Base-by-base conservation (phyloP, 306 rosid species). In the Corylus americana region DNA sequence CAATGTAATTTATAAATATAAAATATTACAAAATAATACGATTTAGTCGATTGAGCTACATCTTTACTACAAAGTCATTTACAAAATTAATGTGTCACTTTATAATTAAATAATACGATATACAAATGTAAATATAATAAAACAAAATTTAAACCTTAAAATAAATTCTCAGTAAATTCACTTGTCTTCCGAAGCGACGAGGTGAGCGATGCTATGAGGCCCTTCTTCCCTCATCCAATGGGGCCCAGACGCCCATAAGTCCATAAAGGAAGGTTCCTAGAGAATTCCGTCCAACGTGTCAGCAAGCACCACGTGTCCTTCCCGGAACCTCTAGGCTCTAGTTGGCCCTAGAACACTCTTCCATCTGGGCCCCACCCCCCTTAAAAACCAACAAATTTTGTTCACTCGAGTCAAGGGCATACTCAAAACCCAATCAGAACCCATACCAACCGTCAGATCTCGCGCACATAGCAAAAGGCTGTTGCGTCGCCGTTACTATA, bases 261-360 rank as follows among this genome's bases (percentile, higher is more conserved):
- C 37, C 16, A 59, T 3, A 11, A 22, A 71, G 68, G 75, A 73
- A 75, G 48, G 29, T 82, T 77, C 78, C 54, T 49, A 0, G 25
- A 4, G 35, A 77, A 51, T 39, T 75, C 22, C 54, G 55, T 10
- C 55, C 8, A 12, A 27, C 55, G 6, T 37, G 37, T 55, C 37
- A 86, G 64, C 8, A 45, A 29, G 3, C 17, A 78, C 77, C 90
- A 83, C 86, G 91, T 86, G 90, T 77, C 80, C 82, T 59, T 84
- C 82, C 29, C 8, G 85, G 82, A 82, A 77, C 58, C 73, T 82
- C 88, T 66, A 74, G 77, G 54, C 73, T 82, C 88, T 66, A 74
- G 77, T 64, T 27, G 51, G 18, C n/a, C 11, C 92, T 74, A 76
- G 85, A 88, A 14, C 77, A 77, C 74, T 81, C 86, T 73, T 61